Base-by-base conservation (phyloP, 139 green algal genomes). In the Pleodorina starrii region DNA sequence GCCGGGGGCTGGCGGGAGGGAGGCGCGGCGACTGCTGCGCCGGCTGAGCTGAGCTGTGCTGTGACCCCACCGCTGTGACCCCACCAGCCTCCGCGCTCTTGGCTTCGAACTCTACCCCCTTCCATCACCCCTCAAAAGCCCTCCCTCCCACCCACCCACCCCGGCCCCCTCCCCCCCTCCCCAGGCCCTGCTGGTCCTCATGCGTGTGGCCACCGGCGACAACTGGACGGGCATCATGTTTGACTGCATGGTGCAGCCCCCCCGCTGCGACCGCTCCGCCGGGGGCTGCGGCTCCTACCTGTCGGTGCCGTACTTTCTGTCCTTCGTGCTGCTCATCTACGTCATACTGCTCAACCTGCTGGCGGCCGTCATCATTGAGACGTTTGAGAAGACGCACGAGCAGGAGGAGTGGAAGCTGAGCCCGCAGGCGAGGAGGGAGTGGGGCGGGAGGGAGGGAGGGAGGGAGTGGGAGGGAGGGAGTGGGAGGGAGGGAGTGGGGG, bases 341-440 rank as follows among this genome's bases (percentile, higher is more conserved):
- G 94, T 97, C 84, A 96, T 97, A 90, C 93, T 97, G 91, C 89
- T 95, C 83, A 95, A 97, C 88, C 92, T 97, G 36, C 96, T 97
- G 90, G 95, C 92, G 10, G 93, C 94, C n/a, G 92, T 97, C 69
- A 95, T 96, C 91, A 91, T 97, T 80, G 94, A 97, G 89, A 97
- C 94, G 57, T 97, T 97, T 69, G 95, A 97, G 83, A 94, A 94
- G 66, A 90, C 84, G 40, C 85, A 90, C 81, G 79, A 90, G 75
- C 91, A 93, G 86, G 91, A 94, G 75, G 91, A 92, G 38, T 95
- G 93, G 93, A 94, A 93, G 77, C 91, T 95, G 9, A 87, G 88
- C 63, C 92, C 94, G 0, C 48, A 92, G 74, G 78, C 59, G 10
- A 38, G 81, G 43, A 14, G 63, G 27, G 63, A 2, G 54, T 2